Evolutionary conservation across 345 rosid species (phyloP), one percentile per base, ranked within the genome.

Genomic region (Gossypium stocksii): DNA sequence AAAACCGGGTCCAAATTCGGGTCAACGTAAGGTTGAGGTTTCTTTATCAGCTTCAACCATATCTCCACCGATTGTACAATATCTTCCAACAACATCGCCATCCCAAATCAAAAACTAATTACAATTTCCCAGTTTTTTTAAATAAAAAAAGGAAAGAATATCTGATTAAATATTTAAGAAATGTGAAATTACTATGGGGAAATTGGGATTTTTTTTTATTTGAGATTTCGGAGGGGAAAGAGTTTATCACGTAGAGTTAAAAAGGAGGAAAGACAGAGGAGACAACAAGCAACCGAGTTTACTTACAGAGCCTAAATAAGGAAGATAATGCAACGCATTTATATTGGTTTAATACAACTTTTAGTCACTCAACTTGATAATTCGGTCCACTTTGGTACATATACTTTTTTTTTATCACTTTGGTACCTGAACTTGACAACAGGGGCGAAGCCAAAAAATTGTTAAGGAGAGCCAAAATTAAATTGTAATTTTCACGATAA

Each of bases 1-100:
- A 94, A 84, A 73, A 92, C 97, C 70, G 97, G 98, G 83, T 94
- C 98, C 52, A 94, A 88, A 77, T 77, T 82, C 20, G 97, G 98
- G 72, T 94, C 97, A 7, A 87, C 86, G 58, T 80, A 87, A 1
- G 97, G 91, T 45, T 89, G 86, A 29, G 87, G 89, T 27, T 81
- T 81, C 75, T 78, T 84, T 1, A 82, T 81, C 77, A 88, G 78
- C 82, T 74, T 89, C 67, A 94, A 75, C 89, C 89, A 89, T 27
- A 82, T 79, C 78, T 94, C 98, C 45, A 94, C 82, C 27, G 97
- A 89, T 59, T 83, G 83, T 64, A 89, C 84, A 43, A 94, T 87
- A 23, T 94, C 98, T 76, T 92, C 98, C 68, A 94, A 59, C 27
- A 13, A 62, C 81, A 89, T 44, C 45, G 91, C 83, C 99, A 94